Evolutionary conservation across 305 asterid species (phyloP).

Genomic region (Fraxinus sp.): DNA sequence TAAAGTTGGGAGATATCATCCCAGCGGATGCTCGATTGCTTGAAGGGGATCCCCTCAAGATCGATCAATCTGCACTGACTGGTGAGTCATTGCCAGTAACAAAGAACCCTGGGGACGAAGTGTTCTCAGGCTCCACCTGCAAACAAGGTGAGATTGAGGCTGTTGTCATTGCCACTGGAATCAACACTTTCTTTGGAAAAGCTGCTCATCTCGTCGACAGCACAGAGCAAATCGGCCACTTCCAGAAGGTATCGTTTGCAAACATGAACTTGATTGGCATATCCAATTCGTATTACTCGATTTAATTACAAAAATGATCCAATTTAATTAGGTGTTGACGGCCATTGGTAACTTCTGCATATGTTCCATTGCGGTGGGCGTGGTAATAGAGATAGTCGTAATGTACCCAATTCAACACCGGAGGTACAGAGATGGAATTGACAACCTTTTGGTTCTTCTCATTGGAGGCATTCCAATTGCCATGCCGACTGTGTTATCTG

Average conservation of each 20-base stretch:
- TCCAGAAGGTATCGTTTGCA: slow-evolving; percentile 29
- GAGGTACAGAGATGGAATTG: slow-evolving; percentile 32
- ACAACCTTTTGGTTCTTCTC: slow-evolving; percentile 39
- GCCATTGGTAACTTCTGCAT: slow-evolving; percentile 47
- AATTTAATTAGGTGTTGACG: slow-evolving; percentile 32
- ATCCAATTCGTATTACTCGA: no score
- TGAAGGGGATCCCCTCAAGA: slow-evolving; percentile 65
- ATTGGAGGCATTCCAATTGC: slow-evolving; percentile 45
- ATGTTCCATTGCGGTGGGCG: slow-evolving; percentile 42
- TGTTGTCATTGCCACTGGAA: slow-evolving; percentile 43
- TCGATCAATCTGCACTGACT: slow-evolving; percentile 44
- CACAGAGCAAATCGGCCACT: slow-evolving; percentile 36
- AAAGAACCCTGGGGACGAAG: slow-evolving; percentile 41
- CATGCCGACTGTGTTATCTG: slow-evolving; percentile 43
- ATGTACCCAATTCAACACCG: slow-evolving; percentile 31
- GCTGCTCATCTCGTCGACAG: slow-evolving; percentile 45
- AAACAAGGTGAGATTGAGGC: slow-evolving; percentile 48
- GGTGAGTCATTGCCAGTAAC: slow-evolving; percentile 41
- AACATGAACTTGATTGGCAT: neutral
- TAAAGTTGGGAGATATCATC: slow-evolving; percentile 69
- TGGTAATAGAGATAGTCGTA: slow-evolving; percentile 37
- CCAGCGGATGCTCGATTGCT: slow-evolving; percentile 83
- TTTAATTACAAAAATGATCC: neutral
- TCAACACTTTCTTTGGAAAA: slow-evolving; percentile 43
- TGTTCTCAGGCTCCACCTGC: slow-evolving; percentile 42